Evolutionary conservation across 1,284 basidiomycete species (phyloP), one percentile per base, ranked within the genome.

Genomic region (Mycosarcoma maydis): DNA sequence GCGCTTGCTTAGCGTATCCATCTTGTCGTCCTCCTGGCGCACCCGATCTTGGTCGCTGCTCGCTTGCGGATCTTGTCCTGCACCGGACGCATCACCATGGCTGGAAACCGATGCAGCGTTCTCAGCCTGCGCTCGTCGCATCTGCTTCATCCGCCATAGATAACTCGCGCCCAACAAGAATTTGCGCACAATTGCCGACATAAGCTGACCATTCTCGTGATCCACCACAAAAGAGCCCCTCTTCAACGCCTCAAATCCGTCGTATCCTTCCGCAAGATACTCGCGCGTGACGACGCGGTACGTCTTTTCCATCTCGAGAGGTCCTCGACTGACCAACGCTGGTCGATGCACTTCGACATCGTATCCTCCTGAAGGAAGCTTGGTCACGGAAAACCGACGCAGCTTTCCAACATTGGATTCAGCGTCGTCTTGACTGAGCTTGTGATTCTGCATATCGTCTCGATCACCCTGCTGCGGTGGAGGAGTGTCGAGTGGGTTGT

Each of bases 141-240:
- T 61, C 38, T 70, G 58, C 44, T 75, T 72, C 60, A 75, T 67
- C 8, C 76, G 64, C 73, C 65, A 77, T 19, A 78, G 53, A 36
- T 73, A 76, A 14, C 56, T 58, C 6, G 69, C 50, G 11, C 92
- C 93, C 23, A 95, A 86, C 5, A 95, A 84, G 82, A 92, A 94
- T 73, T 90, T 90, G 66, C 93, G 86, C 23, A 95, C 90, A 51
- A 95, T 88, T 19, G 86, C 84, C 76, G 89, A 90, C 87, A 92
- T 89, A 61, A 92, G 85, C 70, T 90, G 87, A 0, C 93, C 93
- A 51, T 87, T 87, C 81, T 96, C 93, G 68, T 93, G 89, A 73
- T 94, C 91, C 19, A 95, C 86, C 30, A 94, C 85, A 73, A 89
- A 89, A 53, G 77, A 85, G 82, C 87, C 86, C 6, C 87, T 87